These are phyloP conservation scores for Trypanosoma melophagium DNA, from an alignment of 208 protist genomes.

Conservation along the genomic window DNA sequence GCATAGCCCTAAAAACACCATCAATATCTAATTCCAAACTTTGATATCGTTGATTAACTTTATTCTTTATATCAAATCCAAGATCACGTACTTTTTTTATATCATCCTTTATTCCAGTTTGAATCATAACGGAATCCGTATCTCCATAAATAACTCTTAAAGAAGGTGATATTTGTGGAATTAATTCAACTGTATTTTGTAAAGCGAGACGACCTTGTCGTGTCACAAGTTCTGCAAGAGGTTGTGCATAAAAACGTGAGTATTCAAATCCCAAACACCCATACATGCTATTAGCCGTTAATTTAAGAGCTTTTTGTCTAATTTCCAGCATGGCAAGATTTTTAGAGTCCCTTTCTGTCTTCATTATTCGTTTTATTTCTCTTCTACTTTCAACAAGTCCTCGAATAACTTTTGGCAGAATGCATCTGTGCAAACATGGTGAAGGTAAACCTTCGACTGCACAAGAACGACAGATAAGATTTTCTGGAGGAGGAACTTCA, in stretches of 20 bases:
- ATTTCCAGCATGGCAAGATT: slow-evolving; percentile 93
- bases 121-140: slow-evolving; percentile 99
- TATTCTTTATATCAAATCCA: slow-evolving; percentile 90
- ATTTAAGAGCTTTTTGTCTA: slow-evolving; percentile 97
- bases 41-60: slow-evolving; percentile 97
- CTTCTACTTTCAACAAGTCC: slow-evolving; percentile 92
- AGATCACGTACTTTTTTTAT: slow-evolving; percentile 88
- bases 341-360: slow-evolving; percentile 79
- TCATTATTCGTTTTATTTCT: slow-evolving; percentile 95
- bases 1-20: slow-evolving; percentile 98
- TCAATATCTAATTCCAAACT: slow-evolving; percentile 99
- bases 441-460: slow-evolving; percentile 45
- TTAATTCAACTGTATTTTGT: slow-evolving; percentile 92
- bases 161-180: slow-evolving; percentile 86
- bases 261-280: slow-evolving; percentile 99
- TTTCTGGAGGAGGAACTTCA: slow-evolving; percentile 67
- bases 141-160: slow-evolving; percentile 97
- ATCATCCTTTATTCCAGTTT: slow-evolving; percentile 92
- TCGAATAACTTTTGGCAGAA: slow-evolving; percentile 95
- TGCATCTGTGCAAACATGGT: slow-evolving; percentile 86
- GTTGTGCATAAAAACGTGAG: slow-evolving; percentile 98
- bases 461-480: slow-evolving; percentile 78
- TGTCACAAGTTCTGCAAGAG: slow-evolving; percentile 98
- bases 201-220: slow-evolving; percentile 95
- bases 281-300: slow-evolving; percentile 99